phyloP scores from a whole-genome alignment of 371 early-diverging fungal genomes.

The Mortierella sp. region DNA sequence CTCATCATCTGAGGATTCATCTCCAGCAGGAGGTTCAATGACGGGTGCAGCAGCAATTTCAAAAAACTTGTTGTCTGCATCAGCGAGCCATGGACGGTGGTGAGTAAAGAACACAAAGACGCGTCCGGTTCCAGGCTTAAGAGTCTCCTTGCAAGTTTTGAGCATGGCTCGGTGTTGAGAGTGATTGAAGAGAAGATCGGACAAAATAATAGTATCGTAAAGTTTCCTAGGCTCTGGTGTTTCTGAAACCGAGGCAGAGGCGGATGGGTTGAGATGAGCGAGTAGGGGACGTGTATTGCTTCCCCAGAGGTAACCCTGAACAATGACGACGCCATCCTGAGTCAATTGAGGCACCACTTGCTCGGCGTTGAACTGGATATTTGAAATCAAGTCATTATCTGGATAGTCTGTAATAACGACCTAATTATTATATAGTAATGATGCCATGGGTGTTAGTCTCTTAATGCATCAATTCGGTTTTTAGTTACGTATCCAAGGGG shows the following conservation, averaged over 20 bases:
- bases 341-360: conserved; percentile 56
- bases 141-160: conserved; percentile 71
- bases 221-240: conserved; percentile 20
- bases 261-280: conserved; percentile 49
- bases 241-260: conserved; percentile 11
- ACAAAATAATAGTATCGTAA: conserved; percentile 88
- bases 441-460: too few relatives aligned
- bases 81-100: conserved; percentile 78
- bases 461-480: background rate
- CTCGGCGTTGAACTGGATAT: conserved; percentile 78
- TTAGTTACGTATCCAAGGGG: background rate
- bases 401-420: conserved; percentile 94
- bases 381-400: conserved; percentile 82
- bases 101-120: conserved; percentile 78
- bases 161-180: conserved; percentile 82
- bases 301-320: conserved; percentile 91
- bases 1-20: conserved; percentile 61
- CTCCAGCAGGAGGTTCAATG: conserved; percentile 49
- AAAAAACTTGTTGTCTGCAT: conserved; percentile 87
- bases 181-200: conserved; percentile 94
- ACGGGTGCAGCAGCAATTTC: conserved; percentile 74
- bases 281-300: conserved; percentile 68
- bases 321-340: conserved; percentile 41
- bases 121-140: conserved; percentile 70
- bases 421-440: conserved; percentile 17